A percentile compares a stretch with the other conserved stretches of the same genome.
Conservation (phyloP, 164 flowering plant species). For the Cinnamomum chago region DNA sequence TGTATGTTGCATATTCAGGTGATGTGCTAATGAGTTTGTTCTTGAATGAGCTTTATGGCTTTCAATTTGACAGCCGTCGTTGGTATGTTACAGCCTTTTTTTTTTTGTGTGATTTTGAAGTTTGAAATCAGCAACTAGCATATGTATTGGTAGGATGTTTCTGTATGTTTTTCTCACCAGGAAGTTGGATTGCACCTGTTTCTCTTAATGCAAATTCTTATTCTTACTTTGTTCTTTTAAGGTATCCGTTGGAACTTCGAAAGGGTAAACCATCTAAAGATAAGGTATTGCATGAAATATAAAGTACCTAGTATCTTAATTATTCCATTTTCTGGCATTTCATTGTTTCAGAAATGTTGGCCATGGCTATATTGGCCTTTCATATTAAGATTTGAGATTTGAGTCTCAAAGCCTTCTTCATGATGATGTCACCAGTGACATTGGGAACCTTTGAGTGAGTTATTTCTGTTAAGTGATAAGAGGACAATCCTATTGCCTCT, state of each 20-base stretch:
- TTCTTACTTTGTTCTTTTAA: conserved; percentile 18
- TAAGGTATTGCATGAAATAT: conserved; percentile 44
- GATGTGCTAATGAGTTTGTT: conserved; percentile 94
- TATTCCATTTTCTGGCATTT: too few relatives aligned
- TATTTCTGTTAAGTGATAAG: neutral
- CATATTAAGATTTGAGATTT: too few relatives aligned
- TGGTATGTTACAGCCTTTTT: conserved; percentile 49
- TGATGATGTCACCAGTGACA: neutral
- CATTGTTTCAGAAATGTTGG: neutral
- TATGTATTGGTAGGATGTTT: neutral
- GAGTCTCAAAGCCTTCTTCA: neutral
- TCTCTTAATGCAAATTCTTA: neutral
- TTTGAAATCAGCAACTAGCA: too few relatives aligned
- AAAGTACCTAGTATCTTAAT: too few relatives aligned
- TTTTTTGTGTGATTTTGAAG: too few relatives aligned
- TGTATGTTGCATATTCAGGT: conserved; percentile 42
- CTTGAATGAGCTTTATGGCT: conserved; percentile 93
- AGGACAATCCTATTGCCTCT: too few relatives aligned
- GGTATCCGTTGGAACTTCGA: conserved; percentile 96
- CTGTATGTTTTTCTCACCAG: neutral
- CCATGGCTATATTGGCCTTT: neutral
- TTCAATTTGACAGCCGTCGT: conserved; percentile 81
- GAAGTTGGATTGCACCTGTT: too few relatives aligned
- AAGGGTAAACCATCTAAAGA: conserved; percentile 82
- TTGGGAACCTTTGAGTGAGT: neutral